These are phyloP conservation scores for Sporothrix variecibatus DNA, from an alignment of 2,329 filamentous ascomycete species.

Conservation along the genomic window DNA sequence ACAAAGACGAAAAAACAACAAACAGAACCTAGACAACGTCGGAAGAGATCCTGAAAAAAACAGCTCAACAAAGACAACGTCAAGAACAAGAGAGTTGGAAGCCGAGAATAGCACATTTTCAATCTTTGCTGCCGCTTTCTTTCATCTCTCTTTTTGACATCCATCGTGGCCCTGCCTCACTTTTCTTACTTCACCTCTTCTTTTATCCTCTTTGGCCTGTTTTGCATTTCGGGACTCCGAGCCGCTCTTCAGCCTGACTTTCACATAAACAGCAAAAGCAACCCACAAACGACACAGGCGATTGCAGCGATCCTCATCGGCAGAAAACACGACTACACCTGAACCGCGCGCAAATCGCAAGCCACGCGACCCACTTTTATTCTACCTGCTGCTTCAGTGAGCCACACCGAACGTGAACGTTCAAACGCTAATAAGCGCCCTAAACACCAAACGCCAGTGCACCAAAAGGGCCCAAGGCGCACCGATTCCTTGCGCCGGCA, in stretches of 20 bases:
- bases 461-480: not conserved
- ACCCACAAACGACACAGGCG: not conserved
- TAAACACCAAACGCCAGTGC: not conserved
- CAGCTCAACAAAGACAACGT: not conserved
- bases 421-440: not conserved
- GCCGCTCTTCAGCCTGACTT: slow-evolving; percentile 2
- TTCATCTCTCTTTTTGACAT: too few species aligned
- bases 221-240: slow-evolving; percentile 20
- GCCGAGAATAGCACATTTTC: not conserved
- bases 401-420: not conserved
- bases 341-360: not conserved
- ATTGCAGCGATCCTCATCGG: not conserved
- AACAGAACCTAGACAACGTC: not conserved
- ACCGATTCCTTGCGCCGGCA: not conserved
- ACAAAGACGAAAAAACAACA: not conserved
- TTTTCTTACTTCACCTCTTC: not conserved
- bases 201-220: not conserved
- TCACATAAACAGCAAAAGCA: not conserved
- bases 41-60: not conserved
- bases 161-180: too few species aligned
- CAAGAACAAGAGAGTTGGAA: not conserved
- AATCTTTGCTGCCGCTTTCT: not conserved
- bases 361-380: not conserved
- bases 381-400: not conserved
- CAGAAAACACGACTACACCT: not conserved